Evolutionary conservation across 345 rosid species (phyloP).

Genomic region (Clausena lansium): DNA sequence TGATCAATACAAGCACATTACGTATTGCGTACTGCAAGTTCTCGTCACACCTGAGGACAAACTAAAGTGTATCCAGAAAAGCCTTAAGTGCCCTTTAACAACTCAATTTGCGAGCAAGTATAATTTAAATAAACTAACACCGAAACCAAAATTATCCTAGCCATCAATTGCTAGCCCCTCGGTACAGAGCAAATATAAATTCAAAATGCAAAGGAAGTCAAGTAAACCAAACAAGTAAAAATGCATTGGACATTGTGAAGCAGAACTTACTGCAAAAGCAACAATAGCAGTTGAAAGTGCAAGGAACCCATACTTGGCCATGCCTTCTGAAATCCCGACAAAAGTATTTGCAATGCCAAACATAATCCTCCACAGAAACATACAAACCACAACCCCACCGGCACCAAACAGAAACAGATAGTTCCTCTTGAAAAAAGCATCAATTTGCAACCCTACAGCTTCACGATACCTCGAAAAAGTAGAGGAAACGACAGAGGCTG

Average conservation of each 20-base stretch:
- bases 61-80: background rate
- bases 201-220: background rate
- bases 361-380: slow-evolving; percentile 83
- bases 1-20: background rate
- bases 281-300: slow-evolving; percentile 90
- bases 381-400: slow-evolving; percentile 60
- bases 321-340: slow-evolving; percentile 82
- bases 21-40: background rate
- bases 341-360: slow-evolving; percentile 83
- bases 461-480: slow-evolving; percentile 53
- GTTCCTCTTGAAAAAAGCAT: slow-evolving; percentile 78
- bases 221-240: background rate
- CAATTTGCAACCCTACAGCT: slow-evolving; percentile 75
- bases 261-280: slow-evolving; percentile 72
- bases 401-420: slow-evolving; percentile 61
- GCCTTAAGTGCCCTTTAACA: background rate
- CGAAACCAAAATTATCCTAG: background rate
- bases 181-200: background rate
- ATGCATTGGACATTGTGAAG: background rate
- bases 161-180: slow-evolving; percentile 1
- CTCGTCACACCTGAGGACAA: background rate
- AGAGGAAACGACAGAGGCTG: slow-evolving; percentile 46
- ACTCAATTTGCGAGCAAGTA: background rate
- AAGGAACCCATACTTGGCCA: slow-evolving; percentile 91
- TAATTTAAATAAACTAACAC: background rate